phyloP scores from a whole-genome alignment of 768 basidiomycete species.

The Mycena leptocephala region DNA sequence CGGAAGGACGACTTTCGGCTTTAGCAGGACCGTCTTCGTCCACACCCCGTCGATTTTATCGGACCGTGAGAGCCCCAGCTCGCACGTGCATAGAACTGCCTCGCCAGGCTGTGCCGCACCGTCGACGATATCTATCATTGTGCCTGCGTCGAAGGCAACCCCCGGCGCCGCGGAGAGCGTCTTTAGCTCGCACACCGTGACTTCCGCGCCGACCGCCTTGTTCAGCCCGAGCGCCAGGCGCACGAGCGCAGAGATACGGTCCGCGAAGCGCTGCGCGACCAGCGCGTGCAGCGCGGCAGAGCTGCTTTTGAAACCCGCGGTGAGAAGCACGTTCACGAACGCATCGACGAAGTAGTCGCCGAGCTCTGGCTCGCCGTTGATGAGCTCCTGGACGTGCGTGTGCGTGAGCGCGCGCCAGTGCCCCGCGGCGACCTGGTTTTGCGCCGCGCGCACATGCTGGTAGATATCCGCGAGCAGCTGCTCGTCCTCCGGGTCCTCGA shows the following conservation, averaged over 20 bases:
- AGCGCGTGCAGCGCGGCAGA: slow-evolving; percentile 53
- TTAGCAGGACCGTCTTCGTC: slow-evolving; percentile 65
- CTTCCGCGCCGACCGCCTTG: slow-evolving; percentile 72
- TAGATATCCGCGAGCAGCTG: slow-evolving; percentile 62
- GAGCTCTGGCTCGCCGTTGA: slow-evolving; percentile 53
- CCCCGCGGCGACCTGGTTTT: slow-evolving; percentile 68
- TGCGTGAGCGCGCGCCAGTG: slow-evolving; percentile 72
- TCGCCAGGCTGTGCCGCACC: slow-evolving; percentile 42
- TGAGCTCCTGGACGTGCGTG: slow-evolving; percentile 59
- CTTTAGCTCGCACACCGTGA: slow-evolving; percentile 73
- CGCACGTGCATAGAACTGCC: slow-evolving; percentile 69
- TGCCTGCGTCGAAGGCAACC: slow-evolving; percentile 53
- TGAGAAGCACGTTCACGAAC: slow-evolving; percentile 61
- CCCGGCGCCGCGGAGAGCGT: slow-evolving; percentile 62
- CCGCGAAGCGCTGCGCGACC: slow-evolving; percentile 60
- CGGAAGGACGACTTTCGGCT: slow-evolving; percentile 70
- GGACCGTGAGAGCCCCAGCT: slow-evolving; percentile 65
- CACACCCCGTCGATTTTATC: slow-evolving; percentile 60
- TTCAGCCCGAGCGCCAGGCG: slow-evolving; percentile 66
- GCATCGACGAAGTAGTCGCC: slow-evolving; percentile 55
- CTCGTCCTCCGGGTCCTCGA: slow-evolving; percentile 65
- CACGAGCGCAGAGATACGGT: slow-evolving; percentile 59
- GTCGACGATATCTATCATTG: slow-evolving; percentile 57
- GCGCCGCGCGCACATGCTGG: slow-evolving; percentile 57
- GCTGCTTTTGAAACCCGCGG: slow-evolving; percentile 50